Base-by-base conservation (phyloP, 495 filamentous ascomycete genomes). In the Aspergillus baeticus region DNA sequence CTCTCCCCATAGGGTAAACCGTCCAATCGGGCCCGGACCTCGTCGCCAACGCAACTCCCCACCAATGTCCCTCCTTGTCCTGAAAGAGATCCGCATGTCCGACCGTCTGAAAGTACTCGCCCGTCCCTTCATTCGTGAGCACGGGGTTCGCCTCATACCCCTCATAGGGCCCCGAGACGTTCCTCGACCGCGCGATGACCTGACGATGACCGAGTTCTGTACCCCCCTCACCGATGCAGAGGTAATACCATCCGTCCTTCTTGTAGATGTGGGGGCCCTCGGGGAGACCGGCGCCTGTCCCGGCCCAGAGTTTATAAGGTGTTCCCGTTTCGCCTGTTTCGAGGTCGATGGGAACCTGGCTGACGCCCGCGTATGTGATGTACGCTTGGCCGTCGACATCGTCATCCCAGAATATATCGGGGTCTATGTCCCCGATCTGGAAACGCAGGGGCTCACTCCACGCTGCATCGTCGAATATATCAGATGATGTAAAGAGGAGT, bases 251-350 rank as follows among this genome's bases (percentile, higher is more conserved):
- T 10, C 74, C 78, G 60, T 81, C 77, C 42, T 75, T 70, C 68
- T 78, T 79, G 60, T 81, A 83, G 10, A 85, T 65, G 63, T 87
- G 85, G 10, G 85, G 83, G 1, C 79, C 85, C 62, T 88, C 85
- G 6, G 82, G 79, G 13, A 84, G 70, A 15, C 71, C 75, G 31
- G 78, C 65, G 0, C 80, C 80, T 17, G 77, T 84, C 15, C 83
- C 84, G 8, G 60, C 55, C 66, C 80, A 86, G 45, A 87, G 75
- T 54, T 76, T 81, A 47, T 72, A 77, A 35, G 54, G 10, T 13
- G 47, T 47, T 2, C 54, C 51, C 3, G 45, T 52, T 2, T 21
- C 39, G 5, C 61, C 63, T 10, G 63, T 65, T 10, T 36, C 36
- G 18, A 67, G 42, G 47, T 67, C 56, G 15, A 67, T 55, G 4